These are phyloP conservation scores for Penicillium steckii DNA, from an alignment of 495 filamentous ascomycete genomes.

Conservation along the genomic window DNA sequence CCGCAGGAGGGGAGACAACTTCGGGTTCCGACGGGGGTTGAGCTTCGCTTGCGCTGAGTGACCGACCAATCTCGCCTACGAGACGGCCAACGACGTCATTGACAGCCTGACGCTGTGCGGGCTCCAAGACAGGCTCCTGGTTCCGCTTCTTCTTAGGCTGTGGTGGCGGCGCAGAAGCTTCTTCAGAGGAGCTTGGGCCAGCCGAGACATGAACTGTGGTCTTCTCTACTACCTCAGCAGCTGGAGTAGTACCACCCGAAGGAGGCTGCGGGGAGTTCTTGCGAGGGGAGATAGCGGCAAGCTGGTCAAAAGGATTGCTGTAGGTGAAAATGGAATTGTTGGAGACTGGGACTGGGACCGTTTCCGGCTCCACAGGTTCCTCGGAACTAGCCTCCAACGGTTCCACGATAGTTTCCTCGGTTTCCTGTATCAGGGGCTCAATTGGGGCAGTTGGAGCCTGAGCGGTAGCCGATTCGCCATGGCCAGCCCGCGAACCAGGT, in stretches of 20 bases:
- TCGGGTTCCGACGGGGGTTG: constrained; percentile 43
- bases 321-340: constrained; percentile 67
- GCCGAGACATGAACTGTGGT: constrained; percentile 25
- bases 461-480: constrained; percentile 1
- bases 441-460: neutral
- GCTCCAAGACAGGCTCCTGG: constrained; percentile 33
- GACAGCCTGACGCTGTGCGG: constrained; percentile 61
- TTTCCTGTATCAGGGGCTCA: constrained; percentile 11
- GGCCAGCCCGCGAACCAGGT: constrained; percentile 9
- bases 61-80: constrained; percentile 63
- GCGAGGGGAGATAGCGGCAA: constrained; percentile 66
- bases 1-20: constrained; percentile 19
- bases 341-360: constrained; percentile 22
- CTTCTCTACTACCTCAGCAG: constrained; percentile 28
- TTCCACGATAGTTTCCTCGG: constrained; percentile 17
- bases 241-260: constrained; percentile 37
- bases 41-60: constrained; percentile 64
- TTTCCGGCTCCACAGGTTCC: constrained; percentile 33
- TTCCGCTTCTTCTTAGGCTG: constrained; percentile 21
- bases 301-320: constrained; percentile 76
- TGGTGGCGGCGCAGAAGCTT: neutral
- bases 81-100: constrained; percentile 68
- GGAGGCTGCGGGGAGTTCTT: constrained; percentile 48
- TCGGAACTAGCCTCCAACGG: constrained; percentile 13
- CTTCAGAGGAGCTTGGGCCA: constrained; percentile 6